Percentiles rank a stretch among this genome's conserved stretches.
These are phyloP conservation scores for Botrytis fragariae DNA, from an alignment of 2,329 filamentous ascomycete species.

Conservation along the genomic window DNA sequence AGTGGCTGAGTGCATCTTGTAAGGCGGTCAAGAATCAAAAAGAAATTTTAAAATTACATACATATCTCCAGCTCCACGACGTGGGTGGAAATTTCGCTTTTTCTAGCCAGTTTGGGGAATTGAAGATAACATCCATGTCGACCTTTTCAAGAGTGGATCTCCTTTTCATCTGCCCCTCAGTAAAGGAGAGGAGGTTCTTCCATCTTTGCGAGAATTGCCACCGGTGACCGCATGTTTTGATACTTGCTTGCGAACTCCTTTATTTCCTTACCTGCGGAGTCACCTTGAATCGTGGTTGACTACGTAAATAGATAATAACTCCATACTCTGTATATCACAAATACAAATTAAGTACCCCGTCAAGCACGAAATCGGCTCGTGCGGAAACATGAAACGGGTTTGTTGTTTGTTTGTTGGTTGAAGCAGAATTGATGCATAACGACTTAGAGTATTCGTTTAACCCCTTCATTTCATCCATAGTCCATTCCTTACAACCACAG, in stretches of 20 bases:
- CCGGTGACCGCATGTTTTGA: not conserved
- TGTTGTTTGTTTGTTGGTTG: not conserved
- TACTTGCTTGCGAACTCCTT: not conserved
- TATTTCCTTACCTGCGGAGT: not conserved
- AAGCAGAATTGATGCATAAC: not conserved
- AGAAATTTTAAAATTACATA: not conserved
- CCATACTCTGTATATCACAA: not conserved
- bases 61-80: slow-evolving; percentile 6
- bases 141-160: slow-evolving; percentile 4
- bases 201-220: not conserved
- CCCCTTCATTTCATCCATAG: slow-evolving; percentile 12
- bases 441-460: not conserved
- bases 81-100: not conserved
- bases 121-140: not conserved
- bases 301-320: not conserved
- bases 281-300: not conserved
- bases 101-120: not conserved
- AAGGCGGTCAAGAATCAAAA: slow-evolving; percentile 5
- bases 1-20: not conserved
- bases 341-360: not conserved
- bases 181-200: slow-evolving; percentile 1
- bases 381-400: slow-evolving; percentile 11
- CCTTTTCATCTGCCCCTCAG: slow-evolving; percentile 2
- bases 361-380: not conserved
- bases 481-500: not conserved